These are phyloP conservation scores for Suillus lakei DNA, from an alignment of 768 basidiomycete species.

Conservation along the genomic window DNA sequence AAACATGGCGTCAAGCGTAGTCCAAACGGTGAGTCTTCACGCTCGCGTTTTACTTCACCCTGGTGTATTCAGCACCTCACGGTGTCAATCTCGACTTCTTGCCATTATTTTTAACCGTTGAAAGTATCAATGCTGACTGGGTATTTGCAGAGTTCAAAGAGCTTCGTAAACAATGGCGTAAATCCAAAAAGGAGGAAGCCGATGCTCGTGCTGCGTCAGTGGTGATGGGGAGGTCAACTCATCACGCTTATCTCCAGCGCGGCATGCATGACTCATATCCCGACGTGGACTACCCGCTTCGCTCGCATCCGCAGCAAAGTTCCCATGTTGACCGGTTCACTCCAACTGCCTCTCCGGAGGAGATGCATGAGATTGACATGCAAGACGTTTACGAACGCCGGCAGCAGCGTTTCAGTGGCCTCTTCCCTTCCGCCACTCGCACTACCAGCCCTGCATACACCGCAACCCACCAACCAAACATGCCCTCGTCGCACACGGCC, in stretches of 20 bases:
- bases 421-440: constrained; percentile 23
- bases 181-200: constrained; percentile 82
- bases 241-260: constrained; percentile 33
- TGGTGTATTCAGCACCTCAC: constrained; percentile 13
- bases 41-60: constrained; percentile 9
- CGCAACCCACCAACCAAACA: constrained; percentile 30
- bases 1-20: constrained; percentile 90
- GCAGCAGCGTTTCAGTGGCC: constrained; percentile 30
- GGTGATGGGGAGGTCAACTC: constrained; percentile 18
- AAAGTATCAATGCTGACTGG: constrained; percentile 14
- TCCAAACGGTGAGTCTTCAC: constrained; percentile 73
- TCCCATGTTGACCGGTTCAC: constrained; percentile 29
- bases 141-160: constrained; percentile 89
- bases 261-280: constrained; percentile 38
- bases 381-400: constrained; percentile 28
- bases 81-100: constrained; percentile 12
- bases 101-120: background rate
- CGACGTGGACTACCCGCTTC: constrained; percentile 24
- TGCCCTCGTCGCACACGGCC: constrained; percentile 21
- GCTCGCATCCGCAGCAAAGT: constrained; percentile 27
- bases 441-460: constrained; percentile 19
- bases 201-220: constrained; percentile 28
- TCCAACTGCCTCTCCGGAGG: constrained; percentile 17
- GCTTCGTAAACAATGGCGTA: constrained; percentile 94
- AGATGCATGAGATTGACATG: constrained; percentile 23